Percentiles rank a stretch among this genome's conserved stretches.
Conservation (phyloP, 345 rosid species). For the Populus alba region DNA sequence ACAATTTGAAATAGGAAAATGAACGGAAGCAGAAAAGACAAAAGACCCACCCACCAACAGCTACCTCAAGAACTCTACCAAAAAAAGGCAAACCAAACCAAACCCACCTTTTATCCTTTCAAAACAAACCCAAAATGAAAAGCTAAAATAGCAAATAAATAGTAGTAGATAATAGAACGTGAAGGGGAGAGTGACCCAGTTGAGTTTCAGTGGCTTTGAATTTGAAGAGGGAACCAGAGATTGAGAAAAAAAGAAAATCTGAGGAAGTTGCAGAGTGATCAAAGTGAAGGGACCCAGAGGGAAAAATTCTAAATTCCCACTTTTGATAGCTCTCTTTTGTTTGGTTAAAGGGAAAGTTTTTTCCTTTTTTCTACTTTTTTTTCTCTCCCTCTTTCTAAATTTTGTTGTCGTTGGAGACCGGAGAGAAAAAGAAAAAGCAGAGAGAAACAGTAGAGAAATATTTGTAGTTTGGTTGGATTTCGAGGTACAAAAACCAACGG, state of each 20-base stretch:
- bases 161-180: background rate
- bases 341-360: conserved; percentile 63
- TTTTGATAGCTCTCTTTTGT: conserved; percentile 37
- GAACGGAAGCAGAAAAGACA: conserved; percentile 19
- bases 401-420: conserved; percentile 27
- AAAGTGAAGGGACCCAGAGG: conserved; percentile 39
- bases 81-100: conserved; percentile 27
- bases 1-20: background rate
- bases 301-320: conserved; percentile 37
- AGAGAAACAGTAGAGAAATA: background rate
- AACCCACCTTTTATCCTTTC: conserved; percentile 31
- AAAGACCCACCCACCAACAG: conserved; percentile 27
- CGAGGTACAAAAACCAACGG: background rate
- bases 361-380: conserved; percentile 3
- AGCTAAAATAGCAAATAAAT: background rate
- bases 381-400: background rate
- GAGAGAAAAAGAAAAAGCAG: background rate
- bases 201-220: conserved; percentile 22
- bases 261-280: conserved; percentile 26
- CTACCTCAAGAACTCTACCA: conserved; percentile 35
- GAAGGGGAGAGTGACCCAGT: conserved; percentile 20
- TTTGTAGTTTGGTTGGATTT: conserved; percentile 20
- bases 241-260: background rate
- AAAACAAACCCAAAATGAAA: conserved; percentile 18
- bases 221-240: conserved; percentile 31